Evolutionary conservation across 1,139 yeast species (phyloP).

Genomic region (Sugiyamaella sp.): DNA sequence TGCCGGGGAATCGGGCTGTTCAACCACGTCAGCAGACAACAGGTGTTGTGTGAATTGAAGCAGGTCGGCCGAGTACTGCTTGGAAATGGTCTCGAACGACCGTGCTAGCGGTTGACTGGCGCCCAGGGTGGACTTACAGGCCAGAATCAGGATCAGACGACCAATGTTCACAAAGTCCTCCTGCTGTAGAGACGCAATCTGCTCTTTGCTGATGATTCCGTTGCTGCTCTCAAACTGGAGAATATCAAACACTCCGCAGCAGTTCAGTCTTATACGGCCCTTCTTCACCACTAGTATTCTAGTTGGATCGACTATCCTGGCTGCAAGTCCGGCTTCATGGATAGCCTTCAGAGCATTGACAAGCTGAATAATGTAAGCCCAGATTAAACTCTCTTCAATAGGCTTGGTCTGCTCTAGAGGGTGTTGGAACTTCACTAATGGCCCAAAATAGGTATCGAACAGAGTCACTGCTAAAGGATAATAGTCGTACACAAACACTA

Average conservation of each 20-base stretch:
- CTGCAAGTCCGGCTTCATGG: conserved; percentile 64
- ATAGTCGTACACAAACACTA: conserved; percentile 63
- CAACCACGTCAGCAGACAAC: conserved; percentile 21
- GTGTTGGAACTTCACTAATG: conserved; percentile 30
- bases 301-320: conserved; percentile 63
- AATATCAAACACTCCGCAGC: conserved; percentile 74
- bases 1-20: conserved; percentile 5
- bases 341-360: conserved; percentile 60
- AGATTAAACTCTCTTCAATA: conserved; percentile 65
- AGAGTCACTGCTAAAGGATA: conserved; percentile 66
- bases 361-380: conserved; percentile 78
- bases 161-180: conserved; percentile 64
- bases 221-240: conserved; percentile 47
- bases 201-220: conserved; percentile 28
- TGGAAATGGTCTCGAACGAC: conserved; percentile 31
- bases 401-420: conserved; percentile 22
- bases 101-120: conserved; percentile 32
- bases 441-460: conserved; percentile 56
- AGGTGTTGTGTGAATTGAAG: conserved; percentile 25
- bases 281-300: conserved; percentile 74
- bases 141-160: conserved; percentile 57
- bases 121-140: conserved; percentile 39
- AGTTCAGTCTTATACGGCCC: conserved; percentile 69
- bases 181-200: conserved; percentile 47
- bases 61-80: conserved; percentile 27